These are phyloP conservation scores for Saussurea involucrata DNA, from an alignment of 129 eudicot species.

Conservation along the genomic window DNA sequence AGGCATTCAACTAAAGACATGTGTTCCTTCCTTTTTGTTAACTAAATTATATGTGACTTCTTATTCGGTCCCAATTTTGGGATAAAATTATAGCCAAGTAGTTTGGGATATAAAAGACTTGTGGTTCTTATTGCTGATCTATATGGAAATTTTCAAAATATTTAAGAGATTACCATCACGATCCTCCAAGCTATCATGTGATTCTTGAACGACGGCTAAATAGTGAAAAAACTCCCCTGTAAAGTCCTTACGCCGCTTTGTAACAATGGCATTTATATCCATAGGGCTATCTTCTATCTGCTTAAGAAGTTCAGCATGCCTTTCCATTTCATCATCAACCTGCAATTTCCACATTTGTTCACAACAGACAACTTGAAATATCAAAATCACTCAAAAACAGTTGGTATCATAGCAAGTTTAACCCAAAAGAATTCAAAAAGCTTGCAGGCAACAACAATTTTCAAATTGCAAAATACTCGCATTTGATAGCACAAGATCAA, in stretches of 20 bases:
- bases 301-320: constrained; percentile 68
- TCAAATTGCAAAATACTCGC: not conserved
- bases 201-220: constrained; percentile 64
- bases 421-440: not conserved
- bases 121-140: not conserved
- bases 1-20: not conserved
- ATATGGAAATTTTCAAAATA: not conserved
- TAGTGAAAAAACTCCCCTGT: constrained; percentile 80
- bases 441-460: too few relatives aligned
- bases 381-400: not conserved
- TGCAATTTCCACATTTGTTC: constrained; percentile 40
- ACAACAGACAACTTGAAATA: not conserved
- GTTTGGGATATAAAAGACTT: not conserved
- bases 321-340: constrained; percentile 97
- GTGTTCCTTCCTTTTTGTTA: not conserved
- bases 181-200: constrained; percentile 79
- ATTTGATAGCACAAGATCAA: not conserved
- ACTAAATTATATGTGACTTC: not conserved
- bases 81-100: not conserved
- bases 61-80: not conserved
- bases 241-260: constrained; percentile 80
- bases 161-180: constrained; percentile 64
- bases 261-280: constrained; percentile 85
- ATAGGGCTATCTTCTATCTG: constrained; percentile 77
- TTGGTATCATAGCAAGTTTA: not conserved